A percentile compares a stretch with the other conserved stretches of the same genome.
Evolutionary conservation across 1,139 yeast genomes (phyloP).

Genomic region (Blastobotrys indianensis): DNA sequence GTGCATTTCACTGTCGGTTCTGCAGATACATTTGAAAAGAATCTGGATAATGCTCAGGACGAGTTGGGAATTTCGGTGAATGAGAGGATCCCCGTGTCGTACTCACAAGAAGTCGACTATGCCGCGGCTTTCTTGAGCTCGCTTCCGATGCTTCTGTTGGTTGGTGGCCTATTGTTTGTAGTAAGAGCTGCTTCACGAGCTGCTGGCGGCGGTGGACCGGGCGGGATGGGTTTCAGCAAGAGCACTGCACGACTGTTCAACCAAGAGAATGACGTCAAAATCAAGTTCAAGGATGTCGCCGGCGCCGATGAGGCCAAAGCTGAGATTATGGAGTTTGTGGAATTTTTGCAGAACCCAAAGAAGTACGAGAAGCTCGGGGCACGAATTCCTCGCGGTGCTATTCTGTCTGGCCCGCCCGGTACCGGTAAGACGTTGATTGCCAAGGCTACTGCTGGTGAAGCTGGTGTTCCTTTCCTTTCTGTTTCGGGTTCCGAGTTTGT

Average conservation of each 20-base stretch:
- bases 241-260: slow-evolving; percentile 81
- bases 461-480: slow-evolving; percentile 91
- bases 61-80: slow-evolving; percentile 56
- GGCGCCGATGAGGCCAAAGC: slow-evolving; percentile 96
- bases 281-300: slow-evolving; percentile 88
- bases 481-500: slow-evolving; percentile 97
- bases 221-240: slow-evolving; percentile 60
- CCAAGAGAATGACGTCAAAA: slow-evolving; percentile 83
- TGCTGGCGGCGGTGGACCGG: slow-evolving; percentile 33
- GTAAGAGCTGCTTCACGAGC: slow-evolving; percentile 44
- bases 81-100: slow-evolving; percentile 77
- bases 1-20: slow-evolving; percentile 76
- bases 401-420: slow-evolving; percentile 96
- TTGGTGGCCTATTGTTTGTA: slow-evolving; percentile 80
- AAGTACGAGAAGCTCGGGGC: slow-evolving; percentile 92
- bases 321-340: slow-evolving; percentile 96
- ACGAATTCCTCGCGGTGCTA: slow-evolving; percentile 95
- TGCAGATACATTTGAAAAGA: slow-evolving; percentile 79
- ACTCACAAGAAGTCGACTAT: slow-evolving; percentile 53
- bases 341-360: slow-evolving; percentile 82
- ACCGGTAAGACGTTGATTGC: slow-evolving; percentile 96
- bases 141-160: slow-evolving; percentile 74
- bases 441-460: slow-evolving; percentile 98
- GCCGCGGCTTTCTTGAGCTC: slow-evolving; percentile 58
- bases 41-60: slow-evolving; percentile 70